Conservation (phyloP, 495 filamentous ascomycete genomes). For the Ascobolus immersus region DNA sequence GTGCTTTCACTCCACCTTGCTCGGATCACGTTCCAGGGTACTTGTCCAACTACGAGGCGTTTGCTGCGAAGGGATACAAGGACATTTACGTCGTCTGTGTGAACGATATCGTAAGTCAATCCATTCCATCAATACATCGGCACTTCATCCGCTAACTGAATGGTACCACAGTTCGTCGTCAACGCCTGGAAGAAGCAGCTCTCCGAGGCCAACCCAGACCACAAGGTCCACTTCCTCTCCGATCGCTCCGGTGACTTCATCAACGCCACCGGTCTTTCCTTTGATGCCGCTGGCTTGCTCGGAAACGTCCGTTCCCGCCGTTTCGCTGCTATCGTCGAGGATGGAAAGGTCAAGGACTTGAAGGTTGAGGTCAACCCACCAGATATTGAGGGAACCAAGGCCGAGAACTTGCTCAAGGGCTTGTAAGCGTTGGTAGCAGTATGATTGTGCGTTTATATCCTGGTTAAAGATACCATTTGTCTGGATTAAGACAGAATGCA, state of each 20-base stretch:
- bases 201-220: background rate
- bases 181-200: conserved; percentile 14
- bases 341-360: conserved; percentile 44
- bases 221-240: conserved; percentile 51
- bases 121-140: background rate
- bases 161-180: conserved; percentile 10
- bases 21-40: conserved; percentile 13
- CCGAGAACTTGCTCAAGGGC: conserved; percentile 8
- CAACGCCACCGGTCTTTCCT: conserved; percentile 61
- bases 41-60: conserved; percentile 5
- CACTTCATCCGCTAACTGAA: background rate
- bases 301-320: conserved; percentile 65
- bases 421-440: too few species aligned
- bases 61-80: conserved; percentile 8
- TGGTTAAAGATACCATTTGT: too few species aligned
- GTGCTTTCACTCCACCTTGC: conserved; percentile 16
- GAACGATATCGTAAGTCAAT: conserved; percentile 10
- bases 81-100: conserved; percentile 13
- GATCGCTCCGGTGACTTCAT: conserved; percentile 71
- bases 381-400: conserved; percentile 9
- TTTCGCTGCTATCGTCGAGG: conserved; percentile 52
- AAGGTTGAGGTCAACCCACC: conserved; percentile 9
- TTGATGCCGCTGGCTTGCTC: conserved; percentile 64
- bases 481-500: too few species aligned
- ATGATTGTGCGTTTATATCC: too few species aligned